Percentiles rank a stretch among this genome's conserved stretches.
phyloP scores from a whole-genome alignment of 2,329 filamentous ascomycete genomes.

The Monilinia vaccinii-corymbosi region DNA sequence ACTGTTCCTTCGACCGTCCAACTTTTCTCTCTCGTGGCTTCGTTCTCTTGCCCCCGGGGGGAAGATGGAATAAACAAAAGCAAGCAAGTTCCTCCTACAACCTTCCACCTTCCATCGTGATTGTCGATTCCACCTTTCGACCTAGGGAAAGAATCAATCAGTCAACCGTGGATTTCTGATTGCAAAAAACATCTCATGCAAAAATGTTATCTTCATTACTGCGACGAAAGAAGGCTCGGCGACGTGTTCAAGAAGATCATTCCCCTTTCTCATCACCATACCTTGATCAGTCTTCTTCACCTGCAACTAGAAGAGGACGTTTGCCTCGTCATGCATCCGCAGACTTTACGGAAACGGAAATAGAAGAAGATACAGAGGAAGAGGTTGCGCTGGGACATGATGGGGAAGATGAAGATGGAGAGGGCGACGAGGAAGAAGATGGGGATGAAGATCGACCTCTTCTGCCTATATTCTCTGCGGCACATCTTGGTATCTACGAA shows the following conservation, averaged over 20 bases:
- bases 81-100: neutral
- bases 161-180: neutral
- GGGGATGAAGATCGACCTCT: conserved; percentile 38
- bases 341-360: conserved; percentile 56
- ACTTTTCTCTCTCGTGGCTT: neutral
- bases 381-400: conserved; percentile 19
- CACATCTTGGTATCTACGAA: conserved; percentile 55
- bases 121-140: neutral
- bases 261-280: conserved; percentile 29
- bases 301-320: conserved; percentile 16
- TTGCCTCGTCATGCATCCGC: conserved; percentile 40
- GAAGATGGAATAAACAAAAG: neutral
- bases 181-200: neutral
- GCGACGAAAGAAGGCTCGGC: conserved; percentile 28
- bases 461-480: conserved; percentile 72
- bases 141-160: neutral
- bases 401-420: conserved; percentile 27
- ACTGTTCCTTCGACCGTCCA: neutral
- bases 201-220: conserved; percentile 32
- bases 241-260: conserved; percentile 21
- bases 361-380: conserved; percentile 32
- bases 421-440: conserved; percentile 33
- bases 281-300: conserved; percentile 21
- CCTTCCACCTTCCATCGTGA: neutral
- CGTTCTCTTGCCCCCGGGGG: neutral